Percentiles rank a stretch among this genome's conserved stretches.
phyloP scores from a whole-genome alignment of 306 rosid species.

The Prosopis cineraria region DNA sequence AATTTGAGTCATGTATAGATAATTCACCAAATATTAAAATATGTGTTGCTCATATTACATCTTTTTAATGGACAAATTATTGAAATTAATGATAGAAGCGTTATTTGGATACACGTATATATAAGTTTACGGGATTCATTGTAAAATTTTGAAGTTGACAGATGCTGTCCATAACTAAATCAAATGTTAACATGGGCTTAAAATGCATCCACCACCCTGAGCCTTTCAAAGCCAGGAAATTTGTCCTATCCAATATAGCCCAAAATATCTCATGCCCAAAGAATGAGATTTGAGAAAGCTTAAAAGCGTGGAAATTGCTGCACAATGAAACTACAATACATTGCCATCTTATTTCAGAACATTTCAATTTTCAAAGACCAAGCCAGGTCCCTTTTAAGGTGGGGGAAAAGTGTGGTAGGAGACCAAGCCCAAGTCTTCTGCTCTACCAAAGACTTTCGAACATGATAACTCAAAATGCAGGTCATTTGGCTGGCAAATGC shows the following conservation, averaged over 20 bases:
- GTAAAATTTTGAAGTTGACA: too few species aligned
- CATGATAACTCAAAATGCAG: background rate
- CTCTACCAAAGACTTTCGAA: background rate
- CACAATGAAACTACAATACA: background rate
- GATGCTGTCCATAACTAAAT: too few species aligned
- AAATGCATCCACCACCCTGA: background rate
- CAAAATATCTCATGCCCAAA: background rate
- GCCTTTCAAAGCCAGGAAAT: background rate
- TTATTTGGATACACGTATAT: background rate
- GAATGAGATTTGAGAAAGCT: background rate
- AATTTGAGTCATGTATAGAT: background rate
- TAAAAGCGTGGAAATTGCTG: background rate
- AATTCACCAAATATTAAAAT: background rate
- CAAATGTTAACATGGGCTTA: background rate
- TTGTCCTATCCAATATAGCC: background rate
- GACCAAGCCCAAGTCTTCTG: background rate
- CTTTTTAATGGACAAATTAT: too few species aligned
- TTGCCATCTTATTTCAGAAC: background rate
- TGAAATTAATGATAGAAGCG: too few species aligned
- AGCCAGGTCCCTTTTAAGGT: background rate
- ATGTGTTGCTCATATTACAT: too few species aligned
- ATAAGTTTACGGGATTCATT: background rate
- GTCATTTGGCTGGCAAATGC: background rate
- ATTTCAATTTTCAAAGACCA: background rate
- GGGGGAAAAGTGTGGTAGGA: background rate